Percentiles rank a stretch among this genome's conserved stretches.
phyloP scores from a whole-genome alignment of 345 rosid genomes.

The Arabis alpina region DNA sequence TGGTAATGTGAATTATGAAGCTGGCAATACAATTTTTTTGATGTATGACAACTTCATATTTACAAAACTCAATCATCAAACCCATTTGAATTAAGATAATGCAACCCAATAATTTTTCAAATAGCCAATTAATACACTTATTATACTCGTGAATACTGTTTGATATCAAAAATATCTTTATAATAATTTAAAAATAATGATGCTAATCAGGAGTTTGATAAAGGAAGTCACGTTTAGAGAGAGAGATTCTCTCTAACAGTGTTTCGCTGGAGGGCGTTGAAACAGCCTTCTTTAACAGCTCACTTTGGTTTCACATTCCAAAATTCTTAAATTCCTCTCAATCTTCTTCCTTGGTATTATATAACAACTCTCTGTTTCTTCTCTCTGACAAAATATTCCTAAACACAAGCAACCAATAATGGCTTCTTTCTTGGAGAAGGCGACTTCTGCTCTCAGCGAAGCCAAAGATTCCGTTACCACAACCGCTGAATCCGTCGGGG shows the following conservation, averaged over 20 bases:
- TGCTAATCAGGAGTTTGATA: conserved; percentile 16
- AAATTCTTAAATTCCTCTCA: conserved; percentile 31
- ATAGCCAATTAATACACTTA: conserved; percentile 4
- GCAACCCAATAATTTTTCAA: conserved; percentile 31
- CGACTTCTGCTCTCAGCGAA: conserved; percentile 33
- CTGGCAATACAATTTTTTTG: conserved; percentile 32
- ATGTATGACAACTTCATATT: conserved; percentile 32
- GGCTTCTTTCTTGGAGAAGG: conserved; percentile 29
- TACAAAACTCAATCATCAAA: conserved; percentile 13
- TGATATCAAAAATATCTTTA: background rate
- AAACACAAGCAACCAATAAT: conserved; percentile 2
- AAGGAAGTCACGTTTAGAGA: conserved; percentile 45
- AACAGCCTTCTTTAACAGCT: conserved; percentile 42
- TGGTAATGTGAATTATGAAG: conserved; percentile 36
- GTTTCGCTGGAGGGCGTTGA: conserved; percentile 46
- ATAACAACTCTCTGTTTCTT: conserved; percentile 28
- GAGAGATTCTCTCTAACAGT: conserved; percentile 21
- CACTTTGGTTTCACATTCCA: conserved; percentile 39
- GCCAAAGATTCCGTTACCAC: conserved; percentile 33
- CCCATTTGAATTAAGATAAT: conserved; percentile 22
- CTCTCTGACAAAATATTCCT: conserved; percentile 28
- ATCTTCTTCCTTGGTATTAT: conserved; percentile 22
- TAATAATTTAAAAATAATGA: conserved; percentile 4
- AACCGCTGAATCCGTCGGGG: conserved; percentile 27
- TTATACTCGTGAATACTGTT: conserved; percentile 18